A percentile compares a stretch with the other conserved stretches of the same genome.
These are phyloP conservation scores for Nothophytophthora sp. DNA, from an alignment of 352 stramenopile genomes.

Conservation along the genomic window DNA sequence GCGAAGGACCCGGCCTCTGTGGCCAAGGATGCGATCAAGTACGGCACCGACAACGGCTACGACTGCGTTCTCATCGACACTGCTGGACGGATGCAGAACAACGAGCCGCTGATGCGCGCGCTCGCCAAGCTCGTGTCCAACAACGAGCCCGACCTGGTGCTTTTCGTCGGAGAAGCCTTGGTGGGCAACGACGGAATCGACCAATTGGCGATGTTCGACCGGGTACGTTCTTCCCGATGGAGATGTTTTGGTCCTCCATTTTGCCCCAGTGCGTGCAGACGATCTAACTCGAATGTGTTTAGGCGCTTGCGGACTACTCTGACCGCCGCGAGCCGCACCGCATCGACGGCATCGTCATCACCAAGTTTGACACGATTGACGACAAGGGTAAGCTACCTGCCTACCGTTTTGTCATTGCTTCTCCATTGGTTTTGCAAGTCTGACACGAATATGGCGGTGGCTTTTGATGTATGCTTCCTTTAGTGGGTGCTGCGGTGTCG, in stretches of 20 bases:
- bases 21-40: slow-evolving; percentile 94
- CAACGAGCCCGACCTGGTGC: slow-evolving; percentile 97
- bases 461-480: too few relatives aligned
- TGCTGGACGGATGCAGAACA: slow-evolving; percentile 99
- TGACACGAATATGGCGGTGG: too few relatives aligned
- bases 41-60: slow-evolving; percentile 93
- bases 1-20: slow-evolving; percentile 96
- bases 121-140: slow-evolving; percentile 97
- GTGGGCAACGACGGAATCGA: slow-evolving; percentile 99
- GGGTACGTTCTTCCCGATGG: slow-evolving; percentile 37
- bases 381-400: slow-evolving; percentile 90
- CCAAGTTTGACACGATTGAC: slow-evolving; percentile 99
- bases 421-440: slow-evolving; percentile 1
- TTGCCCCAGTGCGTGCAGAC: too few relatives aligned
- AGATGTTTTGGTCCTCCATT: too few relatives aligned
- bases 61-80: slow-evolving; percentile 99
- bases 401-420: background rate
- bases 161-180: slow-evolving; percentile 99
- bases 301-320: slow-evolving; percentile 91
- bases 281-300: slow-evolving; percentile 9
- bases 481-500: slow-evolving; percentile 98
- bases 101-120: slow-evolving; percentile 98
- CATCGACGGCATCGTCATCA: slow-evolving; percentile 99
- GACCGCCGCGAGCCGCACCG: slow-evolving; percentile 85
- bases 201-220: slow-evolving; percentile 96